phyloP scores from a whole-genome alignment of 208 protist species.

The Zelonia costaricensis region DNA sequence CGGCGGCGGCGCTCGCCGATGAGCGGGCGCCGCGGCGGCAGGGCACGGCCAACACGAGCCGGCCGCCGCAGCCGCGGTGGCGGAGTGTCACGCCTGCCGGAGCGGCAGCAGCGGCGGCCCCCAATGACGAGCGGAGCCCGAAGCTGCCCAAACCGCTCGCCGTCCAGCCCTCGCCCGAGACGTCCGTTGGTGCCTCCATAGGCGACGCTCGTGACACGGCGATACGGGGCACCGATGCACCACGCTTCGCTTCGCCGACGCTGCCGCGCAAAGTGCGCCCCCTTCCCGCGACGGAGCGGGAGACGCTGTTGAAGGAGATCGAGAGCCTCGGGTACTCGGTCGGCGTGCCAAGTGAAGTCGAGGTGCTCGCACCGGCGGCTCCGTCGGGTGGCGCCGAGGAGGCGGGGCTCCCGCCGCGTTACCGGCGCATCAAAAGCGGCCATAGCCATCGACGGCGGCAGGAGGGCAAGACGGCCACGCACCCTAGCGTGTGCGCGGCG shows the following conservation, averaged over 20 bases:
- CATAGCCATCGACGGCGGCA: too few relatives aligned
- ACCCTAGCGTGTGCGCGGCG: too few relatives aligned
- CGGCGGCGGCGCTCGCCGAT: neutral
- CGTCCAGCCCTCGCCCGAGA: neutral
- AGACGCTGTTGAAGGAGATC: conserved; percentile 43
- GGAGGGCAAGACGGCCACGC: too few relatives aligned
- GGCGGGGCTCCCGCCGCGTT: too few relatives aligned
- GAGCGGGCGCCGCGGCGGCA: neutral
- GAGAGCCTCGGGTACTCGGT: conserved; percentile 39
- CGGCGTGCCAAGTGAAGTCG: conserved; percentile 26
- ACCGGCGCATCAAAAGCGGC: too few relatives aligned
- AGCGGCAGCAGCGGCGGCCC: too few relatives aligned
- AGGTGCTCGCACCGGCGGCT: conserved; percentile 27
- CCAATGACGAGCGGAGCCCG: neutral
- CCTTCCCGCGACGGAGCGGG: conserved; percentile 19
- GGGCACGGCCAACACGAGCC: neutral
- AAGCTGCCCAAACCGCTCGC: neutral
- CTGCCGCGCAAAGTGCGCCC: conserved; percentile 22
- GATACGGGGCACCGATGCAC: neutral
- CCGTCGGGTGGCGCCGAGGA: too few relatives aligned
- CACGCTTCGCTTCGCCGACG: conserved; percentile 17
- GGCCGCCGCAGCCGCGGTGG: neutral
- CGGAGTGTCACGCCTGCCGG: neutral
- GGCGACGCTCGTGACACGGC: neutral
- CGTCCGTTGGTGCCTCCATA: neutral